phyloP scores from a whole-genome alignment of 129 eudicot species.

The Chrysanthemum lavandulifolium region DNA sequence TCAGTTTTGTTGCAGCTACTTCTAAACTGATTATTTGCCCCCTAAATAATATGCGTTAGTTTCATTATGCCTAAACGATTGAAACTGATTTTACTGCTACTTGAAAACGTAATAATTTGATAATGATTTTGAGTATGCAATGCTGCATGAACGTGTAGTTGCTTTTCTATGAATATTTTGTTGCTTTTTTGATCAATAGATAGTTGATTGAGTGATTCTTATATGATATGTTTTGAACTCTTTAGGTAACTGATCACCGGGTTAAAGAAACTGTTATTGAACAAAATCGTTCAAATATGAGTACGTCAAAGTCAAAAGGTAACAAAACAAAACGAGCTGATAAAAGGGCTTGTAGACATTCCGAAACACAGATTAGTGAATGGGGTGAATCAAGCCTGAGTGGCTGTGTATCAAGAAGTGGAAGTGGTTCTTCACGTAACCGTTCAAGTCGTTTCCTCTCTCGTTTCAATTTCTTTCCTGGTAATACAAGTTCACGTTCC shows the following conservation, averaged over 20 bases:
- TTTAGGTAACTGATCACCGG: conserved; percentile 47
- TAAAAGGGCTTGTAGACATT: conserved; percentile 40
- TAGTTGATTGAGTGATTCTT: background rate
- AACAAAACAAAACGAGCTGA: conserved; percentile 42
- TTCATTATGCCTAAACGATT: too few relatives aligned
- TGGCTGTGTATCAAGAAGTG: conserved; percentile 40
- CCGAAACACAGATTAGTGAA: conserved; percentile 49
- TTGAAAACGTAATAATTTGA: too few relatives aligned
- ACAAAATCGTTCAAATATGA: conserved; percentile 29
- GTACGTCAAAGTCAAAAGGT: conserved; percentile 47
- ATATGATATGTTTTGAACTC: background rate
- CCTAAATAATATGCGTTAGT: too few relatives aligned
- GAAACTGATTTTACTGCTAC: too few relatives aligned
- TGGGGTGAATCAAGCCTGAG: conserved; percentile 65
- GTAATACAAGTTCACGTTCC: conserved; percentile 71
- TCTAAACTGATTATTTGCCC: too few relatives aligned
- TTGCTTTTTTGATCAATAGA: background rate
- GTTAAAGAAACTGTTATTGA: conserved; percentile 38
- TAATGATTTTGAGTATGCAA: background rate
- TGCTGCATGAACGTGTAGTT: background rate
- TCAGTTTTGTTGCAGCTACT: too few relatives aligned
- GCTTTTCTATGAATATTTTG: background rate
- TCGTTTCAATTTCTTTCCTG: conserved; percentile 71
- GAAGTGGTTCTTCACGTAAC: conserved; percentile 56
- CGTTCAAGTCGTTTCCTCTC: conserved; percentile 76